Evolutionary conservation across 768 basidiomycete species (phyloP).

Genomic region (Mycena pura): DNA sequence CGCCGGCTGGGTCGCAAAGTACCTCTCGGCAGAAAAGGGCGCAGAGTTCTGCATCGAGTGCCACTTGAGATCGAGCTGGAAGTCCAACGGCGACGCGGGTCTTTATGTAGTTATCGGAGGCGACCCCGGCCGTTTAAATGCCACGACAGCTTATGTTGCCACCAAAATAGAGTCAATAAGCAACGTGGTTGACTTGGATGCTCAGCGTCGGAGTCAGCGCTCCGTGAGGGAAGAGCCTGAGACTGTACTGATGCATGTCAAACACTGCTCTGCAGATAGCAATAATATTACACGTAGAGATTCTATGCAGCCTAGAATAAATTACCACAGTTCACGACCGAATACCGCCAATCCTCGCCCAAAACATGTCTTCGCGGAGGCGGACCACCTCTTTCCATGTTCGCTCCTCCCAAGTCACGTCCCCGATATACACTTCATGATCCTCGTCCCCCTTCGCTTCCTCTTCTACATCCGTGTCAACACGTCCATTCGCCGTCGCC

Average conservation of each 20-base stretch:
- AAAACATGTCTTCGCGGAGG: slow-evolving; percentile 86
- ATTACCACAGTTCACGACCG: slow-evolving; percentile 28
- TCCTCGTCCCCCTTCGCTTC: slow-evolving; percentile 30
- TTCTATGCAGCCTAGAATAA: slow-evolving; percentile 12
- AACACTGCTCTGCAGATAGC: no score
- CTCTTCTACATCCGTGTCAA: slow-evolving; percentile 21
- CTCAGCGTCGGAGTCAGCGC: no score
- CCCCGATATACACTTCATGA: slow-evolving; percentile 59
- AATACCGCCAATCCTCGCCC: slow-evolving; percentile 74
- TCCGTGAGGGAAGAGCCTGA: no score
- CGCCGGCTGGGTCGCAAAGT: slow-evolving; percentile 87
- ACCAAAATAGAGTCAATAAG: not conserved
- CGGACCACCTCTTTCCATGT: slow-evolving; percentile 82
- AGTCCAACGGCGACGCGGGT: not conserved
- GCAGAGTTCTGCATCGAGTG: slow-evolving; percentile 2
- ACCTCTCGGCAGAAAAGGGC: slow-evolving; percentile 84
- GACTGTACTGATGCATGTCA: no score
- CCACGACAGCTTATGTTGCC: not conserved
- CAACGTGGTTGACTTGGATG: no score
- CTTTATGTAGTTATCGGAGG: slow-evolving; percentile 5
- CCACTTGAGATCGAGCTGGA: not conserved
- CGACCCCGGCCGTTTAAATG: not conserved
- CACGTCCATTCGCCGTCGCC: slow-evolving; percentile 10
- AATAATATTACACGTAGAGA: slow-evolving; percentile 1
- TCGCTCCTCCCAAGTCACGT: slow-evolving; percentile 84